A percentile compares a stretch with the other conserved stretches of the same genome.
Conservation (phyloP, 371 early-diverging fungal species). For the Mucor racemosus region DNA sequence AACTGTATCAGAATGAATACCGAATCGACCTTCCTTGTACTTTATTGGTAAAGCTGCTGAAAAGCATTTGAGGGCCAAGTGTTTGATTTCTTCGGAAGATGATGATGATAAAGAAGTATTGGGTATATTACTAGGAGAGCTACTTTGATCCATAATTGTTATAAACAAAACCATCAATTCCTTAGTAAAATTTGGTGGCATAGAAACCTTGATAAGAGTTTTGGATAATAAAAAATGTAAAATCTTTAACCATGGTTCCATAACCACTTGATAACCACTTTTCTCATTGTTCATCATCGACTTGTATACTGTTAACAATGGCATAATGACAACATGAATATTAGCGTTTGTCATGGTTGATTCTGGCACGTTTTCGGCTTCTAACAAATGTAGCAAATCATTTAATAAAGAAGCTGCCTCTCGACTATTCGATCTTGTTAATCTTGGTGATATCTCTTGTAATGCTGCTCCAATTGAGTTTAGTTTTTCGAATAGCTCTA, state of each 20-base stretch:
- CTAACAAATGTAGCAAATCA: not conserved
- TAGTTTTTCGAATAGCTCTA: conserved; percentile 1
- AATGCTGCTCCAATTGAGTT: not conserved
- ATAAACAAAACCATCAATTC: conserved; percentile 19
- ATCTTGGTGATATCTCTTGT: not conserved
- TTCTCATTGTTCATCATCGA: conserved; percentile 6
- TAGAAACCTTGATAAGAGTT: conserved; percentile 10
- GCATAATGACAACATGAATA: not conserved
- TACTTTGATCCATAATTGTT: not conserved
- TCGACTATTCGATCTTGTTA: not conserved
- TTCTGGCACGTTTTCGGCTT: not conserved
- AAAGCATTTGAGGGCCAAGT: conserved; percentile 42
- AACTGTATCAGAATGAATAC: not conserved
- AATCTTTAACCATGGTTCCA: conserved; percentile 20
- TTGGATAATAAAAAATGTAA: conserved; percentile 24
- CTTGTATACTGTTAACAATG: not conserved
- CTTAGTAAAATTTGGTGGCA: conserved; percentile 5
- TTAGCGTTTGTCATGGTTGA: not conserved
- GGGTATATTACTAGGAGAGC: not conserved
- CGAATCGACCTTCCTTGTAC: conserved; percentile 9
- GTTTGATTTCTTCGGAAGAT: conserved; percentile 44
- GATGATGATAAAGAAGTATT: not conserved
- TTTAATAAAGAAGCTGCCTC: conserved; percentile 1
- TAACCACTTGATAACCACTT: conserved; percentile 5
- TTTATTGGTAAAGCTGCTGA: conserved; percentile 32